These are phyloP conservation scores for Mortierella sp. DNA, from an alignment of 371 early-diverging fungal species.

Conservation along the genomic window DNA sequence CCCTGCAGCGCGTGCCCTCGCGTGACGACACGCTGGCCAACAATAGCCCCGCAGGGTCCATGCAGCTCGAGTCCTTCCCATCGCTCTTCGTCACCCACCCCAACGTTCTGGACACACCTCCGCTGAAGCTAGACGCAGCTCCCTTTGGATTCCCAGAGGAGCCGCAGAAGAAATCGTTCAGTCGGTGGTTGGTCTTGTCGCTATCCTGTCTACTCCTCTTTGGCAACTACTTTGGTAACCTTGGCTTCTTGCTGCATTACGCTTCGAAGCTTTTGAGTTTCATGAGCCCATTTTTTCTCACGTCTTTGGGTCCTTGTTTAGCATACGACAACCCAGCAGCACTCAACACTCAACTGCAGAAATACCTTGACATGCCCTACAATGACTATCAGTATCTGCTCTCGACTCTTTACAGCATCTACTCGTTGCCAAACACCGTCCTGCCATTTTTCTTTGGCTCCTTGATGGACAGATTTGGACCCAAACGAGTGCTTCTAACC, in stretches of 20 bases:
- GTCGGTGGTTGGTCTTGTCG: conserved; percentile 60
- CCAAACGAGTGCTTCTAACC: conserved; percentile 57
- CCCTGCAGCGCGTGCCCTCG: conserved; percentile 9
- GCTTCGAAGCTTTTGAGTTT: background rate
- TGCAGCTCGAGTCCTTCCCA: conserved; percentile 42
- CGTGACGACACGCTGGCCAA: conserved; percentile 17
- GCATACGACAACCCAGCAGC: conserved; percentile 77
- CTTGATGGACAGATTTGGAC: conserved; percentile 62
- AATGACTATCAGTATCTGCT: conserved; percentile 72
- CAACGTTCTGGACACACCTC: conserved; percentile 23
- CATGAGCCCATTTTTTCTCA: background rate
- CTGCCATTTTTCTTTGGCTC: conserved; percentile 75
- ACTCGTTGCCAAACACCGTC: conserved; percentile 82
- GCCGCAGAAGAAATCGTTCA: background rate
- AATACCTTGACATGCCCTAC: conserved; percentile 64
- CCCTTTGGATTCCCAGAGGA: background rate
- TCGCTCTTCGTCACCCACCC: conserved; percentile 23
- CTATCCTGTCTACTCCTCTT: conserved; percentile 65
- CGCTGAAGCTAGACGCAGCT: conserved; percentile 8
- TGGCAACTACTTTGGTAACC: conserved; percentile 67
- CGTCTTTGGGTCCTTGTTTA: conserved; percentile 4
- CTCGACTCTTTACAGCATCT: conserved; percentile 75
- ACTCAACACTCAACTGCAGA: conserved; percentile 68
- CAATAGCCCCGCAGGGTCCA: conserved; percentile 1
- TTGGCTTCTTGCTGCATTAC: background rate